These are phyloP conservation scores for Daldinia grandis DNA, from an alignment of 495 filamentous ascomycete genomes.

Conservation along the genomic window DNA sequence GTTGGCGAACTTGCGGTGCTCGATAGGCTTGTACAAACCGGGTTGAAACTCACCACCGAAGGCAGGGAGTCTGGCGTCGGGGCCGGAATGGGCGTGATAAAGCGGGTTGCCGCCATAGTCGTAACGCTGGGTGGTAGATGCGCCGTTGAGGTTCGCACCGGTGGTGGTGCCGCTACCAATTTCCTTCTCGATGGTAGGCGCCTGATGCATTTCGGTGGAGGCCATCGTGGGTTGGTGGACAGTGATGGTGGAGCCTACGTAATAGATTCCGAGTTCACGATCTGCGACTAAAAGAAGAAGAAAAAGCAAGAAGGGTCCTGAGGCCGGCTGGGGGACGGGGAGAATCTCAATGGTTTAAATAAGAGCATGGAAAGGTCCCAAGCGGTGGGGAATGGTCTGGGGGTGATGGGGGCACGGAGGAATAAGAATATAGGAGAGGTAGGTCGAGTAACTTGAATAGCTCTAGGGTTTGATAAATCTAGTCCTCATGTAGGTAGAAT, in stretches of 20 bases:
- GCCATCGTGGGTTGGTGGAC: conserved; percentile 32
- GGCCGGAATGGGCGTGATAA: conserved; percentile 70
- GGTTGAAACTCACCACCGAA: conserved; percentile 98
- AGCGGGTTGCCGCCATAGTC: conserved; percentile 74
- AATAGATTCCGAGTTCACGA: conserved; percentile 8
- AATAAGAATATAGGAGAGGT: conserved; percentile 3
- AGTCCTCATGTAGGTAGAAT: neutral
- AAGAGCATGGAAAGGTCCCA: neutral
- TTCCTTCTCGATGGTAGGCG: conserved; percentile 47
- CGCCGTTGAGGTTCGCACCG: conserved; percentile 43
- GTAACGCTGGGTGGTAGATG: conserved; percentile 45
- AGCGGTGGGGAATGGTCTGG: neutral
- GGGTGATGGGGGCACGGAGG: conserved; percentile 16
- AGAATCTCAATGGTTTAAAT: conserved; percentile 22
- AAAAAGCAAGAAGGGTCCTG: conserved; percentile 6
- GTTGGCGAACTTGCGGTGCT: conserved; percentile 84
- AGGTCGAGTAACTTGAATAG: neutral
- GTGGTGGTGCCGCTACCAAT: conserved; percentile 40
- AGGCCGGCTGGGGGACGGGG: neutral
- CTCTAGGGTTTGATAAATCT: neutral
- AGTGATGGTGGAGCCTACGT: conserved; percentile 19
- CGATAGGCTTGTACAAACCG: conserved; percentile 81
- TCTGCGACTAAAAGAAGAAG: conserved; percentile 19
- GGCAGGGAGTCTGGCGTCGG: conserved; percentile 71
- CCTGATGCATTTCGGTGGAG: conserved; percentile 28